Conservation (phyloP, 441 rosid genomes). For the Gossypium davidsonii region DNA sequence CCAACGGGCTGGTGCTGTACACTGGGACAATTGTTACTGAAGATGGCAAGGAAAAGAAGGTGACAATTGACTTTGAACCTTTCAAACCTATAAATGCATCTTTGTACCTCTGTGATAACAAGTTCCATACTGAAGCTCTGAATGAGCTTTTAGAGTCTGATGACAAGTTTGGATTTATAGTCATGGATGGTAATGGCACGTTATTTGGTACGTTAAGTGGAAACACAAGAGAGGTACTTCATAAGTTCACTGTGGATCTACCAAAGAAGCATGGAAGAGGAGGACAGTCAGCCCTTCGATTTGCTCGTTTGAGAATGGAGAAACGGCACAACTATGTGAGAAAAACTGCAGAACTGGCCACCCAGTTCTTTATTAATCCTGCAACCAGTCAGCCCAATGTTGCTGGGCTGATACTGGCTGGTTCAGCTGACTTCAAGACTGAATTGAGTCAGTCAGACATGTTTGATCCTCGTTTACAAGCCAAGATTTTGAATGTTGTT, state of each 20-base stretch:
- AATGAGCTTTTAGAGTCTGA: conserved; percentile 4
- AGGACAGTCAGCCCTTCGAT: conserved; percentile 87
- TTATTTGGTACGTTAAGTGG: conserved; percentile 78
- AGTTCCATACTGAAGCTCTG: background rate
- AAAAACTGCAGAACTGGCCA: conserved; percentile 84
- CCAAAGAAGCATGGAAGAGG: conserved; percentile 95
- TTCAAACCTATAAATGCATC: conserved; percentile 82
- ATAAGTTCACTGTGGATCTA: conserved; percentile 74
- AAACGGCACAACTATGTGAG: conserved; percentile 80
- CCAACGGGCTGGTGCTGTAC: conserved; percentile 75
- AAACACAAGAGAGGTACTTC: conserved; percentile 75
- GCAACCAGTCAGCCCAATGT: conserved; percentile 87
- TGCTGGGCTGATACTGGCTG: conserved; percentile 70
- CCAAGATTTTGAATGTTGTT: conserved; percentile 72
- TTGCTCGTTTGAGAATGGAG: conserved; percentile 90
- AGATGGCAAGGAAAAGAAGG: conserved; percentile 87
- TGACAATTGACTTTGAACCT: conserved; percentile 83
- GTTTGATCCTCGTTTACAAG: conserved; percentile 86
- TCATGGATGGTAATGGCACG: conserved; percentile 87
- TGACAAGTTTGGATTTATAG: conserved; percentile 22
- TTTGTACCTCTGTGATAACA: conserved; percentile 65
- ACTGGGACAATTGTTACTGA: conserved; percentile 79
- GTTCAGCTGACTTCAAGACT: conserved; percentile 85
- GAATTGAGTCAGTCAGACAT: conserved; percentile 79
- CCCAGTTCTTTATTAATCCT: conserved; percentile 74